Base-by-base conservation (phyloP, 2,329 filamentous ascomycete genomes). In the Penicillium sp. region DNA sequence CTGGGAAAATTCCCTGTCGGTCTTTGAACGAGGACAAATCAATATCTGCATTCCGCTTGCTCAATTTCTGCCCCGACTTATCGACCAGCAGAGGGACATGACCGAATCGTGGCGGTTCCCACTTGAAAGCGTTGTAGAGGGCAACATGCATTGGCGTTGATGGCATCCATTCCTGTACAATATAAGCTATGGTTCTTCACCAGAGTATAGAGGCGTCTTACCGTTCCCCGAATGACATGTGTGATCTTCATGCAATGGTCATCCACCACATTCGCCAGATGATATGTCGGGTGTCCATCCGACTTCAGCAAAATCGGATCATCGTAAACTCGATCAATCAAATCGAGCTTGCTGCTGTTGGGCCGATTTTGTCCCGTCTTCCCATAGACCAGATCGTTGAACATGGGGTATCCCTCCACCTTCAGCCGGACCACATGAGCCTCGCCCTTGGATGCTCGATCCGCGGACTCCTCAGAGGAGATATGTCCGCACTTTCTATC, bases 201-300 rank as follows among this genome's bases (percentile, higher is more conserved):
- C 24, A 41, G 35, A 22, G 24, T n/a, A 25, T 25, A 10, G 42
- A 39, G 25, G 28, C 24, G 3, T 71, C 81, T 63, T 73, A 88
- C 86, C 24, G 88, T 87, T 47, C 92, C 94, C 38, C 94, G 86
- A 52, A 99, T 89, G 13, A 99, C 94, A 71, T 97, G 92, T 0
- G 92, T 96, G 60, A 99, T 95, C 53, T 89, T 77, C 94, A 99
- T 99, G 54, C 88, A 78, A 69, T 96, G 90, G 66, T 99, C 94
- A 66, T 99, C 94, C 4, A 99, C 87, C 8, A 99, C 92, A 66
- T 97, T 99, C 4, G 94, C 94, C 55, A 99, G 86, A 71, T 99
- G 94, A 66, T 99, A 99, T 0, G 95, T 99, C 0, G 94, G 94
- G 58, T 88, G 88, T 0, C 91, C 92, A 68, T 99, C 94, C 0